Base-by-base conservation (phyloP, 1,284 basidiomycete species). In the Rugosomyces carneus region DNA sequence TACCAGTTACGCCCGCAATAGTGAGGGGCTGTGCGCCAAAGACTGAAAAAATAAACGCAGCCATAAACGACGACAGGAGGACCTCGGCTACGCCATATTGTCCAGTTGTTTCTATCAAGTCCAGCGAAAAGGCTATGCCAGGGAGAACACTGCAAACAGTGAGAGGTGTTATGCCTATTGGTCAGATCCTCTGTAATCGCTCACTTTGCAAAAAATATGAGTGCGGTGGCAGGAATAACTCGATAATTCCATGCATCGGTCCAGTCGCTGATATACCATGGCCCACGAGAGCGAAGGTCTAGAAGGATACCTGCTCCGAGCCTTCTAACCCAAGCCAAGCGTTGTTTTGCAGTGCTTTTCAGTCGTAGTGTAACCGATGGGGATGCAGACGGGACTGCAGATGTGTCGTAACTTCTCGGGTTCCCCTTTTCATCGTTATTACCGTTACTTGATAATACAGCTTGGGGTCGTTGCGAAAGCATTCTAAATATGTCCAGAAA, bases 51-150 rank as follows among this genome's bases (percentile, higher is more conserved):
- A 93, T 74, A 59, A 93, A 88, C 0, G 93, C 88, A 0, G 92
- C 89, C 78, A 96, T 86, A 61, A 92, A 92, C 0, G 84, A 88
- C 38, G 82, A 81, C 5, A 85, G 53, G 0, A 87, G 67, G 6
- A 94, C 89, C 63, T 98, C 95, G 11, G 91, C 78, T 5, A 97
- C 88, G 5, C 92, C 93, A 66, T 95, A 97, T 55, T 89, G 79
- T 20, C 82, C 76, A 1, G 91, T 92, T 0, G 92, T 93, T 63
- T 95, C 89, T 63, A 96, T 94, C 40, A 98, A 75, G 60, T 97
- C 93, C 37, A 97, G 67, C 15, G 92, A 90, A 63, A 97, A 97
- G 1, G 94, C 93, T 40, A 96, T 84, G 6, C 89, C 92, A 1
- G 93, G 93, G 38, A 95, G 75, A 19, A 93, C 84, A 52, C 84